These are phyloP conservation scores for Rhododendron molle DNA, from an alignment of 148 eudicot genomes.

Conservation along the genomic window DNA sequence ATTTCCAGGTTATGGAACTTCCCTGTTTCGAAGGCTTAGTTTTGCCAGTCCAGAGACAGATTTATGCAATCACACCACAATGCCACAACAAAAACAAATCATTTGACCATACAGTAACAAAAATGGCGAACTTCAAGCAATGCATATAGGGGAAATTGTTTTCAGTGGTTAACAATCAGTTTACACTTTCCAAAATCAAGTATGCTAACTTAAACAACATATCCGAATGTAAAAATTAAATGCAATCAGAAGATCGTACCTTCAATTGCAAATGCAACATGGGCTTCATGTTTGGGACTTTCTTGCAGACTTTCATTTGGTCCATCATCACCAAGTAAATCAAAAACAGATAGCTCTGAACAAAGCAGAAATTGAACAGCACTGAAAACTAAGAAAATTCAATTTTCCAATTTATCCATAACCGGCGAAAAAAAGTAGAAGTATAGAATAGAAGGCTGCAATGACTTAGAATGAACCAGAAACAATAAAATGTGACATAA, in stretches of 20 bases:
- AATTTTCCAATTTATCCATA: background rate
- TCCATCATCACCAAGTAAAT: conserved; percentile 70
- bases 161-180: background rate
- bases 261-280: conserved; percentile 77
- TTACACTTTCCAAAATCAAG: background rate
- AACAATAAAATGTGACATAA: background rate
- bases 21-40: background rate
- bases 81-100: background rate
- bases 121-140: background rate
- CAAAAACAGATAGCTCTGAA: conserved; percentile 61
- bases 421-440: conserved; percentile 1
- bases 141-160: background rate
- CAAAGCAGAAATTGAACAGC: background rate
- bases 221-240: background rate
- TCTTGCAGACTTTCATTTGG: conserved; percentile 32
- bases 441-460: background rate
- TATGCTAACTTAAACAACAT: background rate
- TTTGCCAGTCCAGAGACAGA: background rate
- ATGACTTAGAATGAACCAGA: background rate
- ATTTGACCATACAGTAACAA: background rate
- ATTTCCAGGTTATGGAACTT: background rate
- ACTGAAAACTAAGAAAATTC: conserved; percentile 10
- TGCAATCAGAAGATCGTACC: conserved; percentile 34
- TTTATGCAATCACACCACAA: background rate
- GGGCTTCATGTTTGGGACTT: conserved; percentile 49